These are phyloP conservation scores for Dendrobium officinale DNA, from an alignment of 106 monocot genomes.

Conservation along the genomic window DNA sequence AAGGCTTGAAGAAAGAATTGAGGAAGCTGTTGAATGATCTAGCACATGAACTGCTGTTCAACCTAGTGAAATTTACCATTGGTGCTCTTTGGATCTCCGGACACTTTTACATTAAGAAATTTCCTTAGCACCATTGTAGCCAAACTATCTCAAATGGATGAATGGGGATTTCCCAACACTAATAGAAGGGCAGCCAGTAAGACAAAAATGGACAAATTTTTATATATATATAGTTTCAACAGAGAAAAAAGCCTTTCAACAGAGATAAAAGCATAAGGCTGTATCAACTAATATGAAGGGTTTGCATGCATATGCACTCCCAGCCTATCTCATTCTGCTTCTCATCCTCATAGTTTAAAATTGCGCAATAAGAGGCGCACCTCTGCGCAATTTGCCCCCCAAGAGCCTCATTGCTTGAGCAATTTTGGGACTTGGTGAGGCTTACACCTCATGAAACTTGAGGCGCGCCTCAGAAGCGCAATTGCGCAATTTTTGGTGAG, in stretches of 20 bases:
- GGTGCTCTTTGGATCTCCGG: neutral
- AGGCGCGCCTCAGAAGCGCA: too few species aligned
- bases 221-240: neutral
- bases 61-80: neutral
- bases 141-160: neutral
- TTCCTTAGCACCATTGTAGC: neutral
- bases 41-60: neutral
- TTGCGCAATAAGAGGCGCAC: too few species aligned
- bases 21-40: neutral
- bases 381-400: too few species aligned
- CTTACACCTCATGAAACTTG: too few species aligned
- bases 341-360: neutral
- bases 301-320: neutral
- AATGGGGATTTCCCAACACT: neutral
- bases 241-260: neutral
- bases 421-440: too few species aligned
- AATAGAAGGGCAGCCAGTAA: neutral
- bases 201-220: neutral
- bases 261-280: neutral
- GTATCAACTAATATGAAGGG: neutral
- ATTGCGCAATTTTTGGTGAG: too few species aligned
- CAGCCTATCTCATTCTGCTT: neutral
- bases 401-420: too few species aligned
- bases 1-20: neutral
- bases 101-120: neutral